Conservation (phyloP, 345 rosid species). For the Citrus mangshanensis region DNA sequence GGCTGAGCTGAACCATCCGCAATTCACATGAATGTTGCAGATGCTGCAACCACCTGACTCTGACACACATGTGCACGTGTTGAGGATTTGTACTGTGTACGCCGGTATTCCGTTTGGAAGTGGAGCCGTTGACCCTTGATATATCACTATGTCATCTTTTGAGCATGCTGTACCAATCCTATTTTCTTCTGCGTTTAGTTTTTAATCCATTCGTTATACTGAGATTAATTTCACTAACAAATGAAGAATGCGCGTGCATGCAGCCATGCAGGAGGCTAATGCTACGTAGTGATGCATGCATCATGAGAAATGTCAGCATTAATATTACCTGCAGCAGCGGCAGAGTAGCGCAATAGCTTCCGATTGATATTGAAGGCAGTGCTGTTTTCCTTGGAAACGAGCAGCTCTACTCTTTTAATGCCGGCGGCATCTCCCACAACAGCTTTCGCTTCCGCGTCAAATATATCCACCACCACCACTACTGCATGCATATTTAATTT, state of each 20-base stretch:
- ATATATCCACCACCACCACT: constrained; percentile 11
- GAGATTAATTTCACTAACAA: too few species aligned
- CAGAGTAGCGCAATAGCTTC: constrained; percentile 17
- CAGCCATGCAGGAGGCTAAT: too few species aligned
- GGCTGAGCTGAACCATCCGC: constrained; percentile 74
- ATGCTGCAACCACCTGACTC: constrained; percentile 39
- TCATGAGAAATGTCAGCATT: too few species aligned
- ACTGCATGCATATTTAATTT: constrained; percentile 9
- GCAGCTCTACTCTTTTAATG: constrained; percentile 2
- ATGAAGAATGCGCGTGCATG: too few species aligned
- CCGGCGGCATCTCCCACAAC: not conserved
- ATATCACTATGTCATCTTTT: constrained; percentile 55
- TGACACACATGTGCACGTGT: constrained; percentile 38
- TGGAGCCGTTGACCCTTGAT: constrained; percentile 51
- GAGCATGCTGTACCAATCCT: constrained; percentile 54
- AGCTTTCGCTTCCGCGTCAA: constrained; percentile 11
- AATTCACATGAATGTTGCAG: constrained; percentile 60
- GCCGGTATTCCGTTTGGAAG: constrained; percentile 69
- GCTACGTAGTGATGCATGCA: too few species aligned
- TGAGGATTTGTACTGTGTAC: constrained; percentile 52
- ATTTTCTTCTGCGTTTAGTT: constrained; percentile 22
- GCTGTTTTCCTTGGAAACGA: constrained; percentile 19
- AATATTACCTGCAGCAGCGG: constrained; percentile 17
- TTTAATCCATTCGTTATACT: too few species aligned
- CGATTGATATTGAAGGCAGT: constrained; percentile 7